Evolutionary conservation across 2,329 filamentous ascomycete genomes (phyloP).

Genomic region (Hypomyces rosellus): DNA sequence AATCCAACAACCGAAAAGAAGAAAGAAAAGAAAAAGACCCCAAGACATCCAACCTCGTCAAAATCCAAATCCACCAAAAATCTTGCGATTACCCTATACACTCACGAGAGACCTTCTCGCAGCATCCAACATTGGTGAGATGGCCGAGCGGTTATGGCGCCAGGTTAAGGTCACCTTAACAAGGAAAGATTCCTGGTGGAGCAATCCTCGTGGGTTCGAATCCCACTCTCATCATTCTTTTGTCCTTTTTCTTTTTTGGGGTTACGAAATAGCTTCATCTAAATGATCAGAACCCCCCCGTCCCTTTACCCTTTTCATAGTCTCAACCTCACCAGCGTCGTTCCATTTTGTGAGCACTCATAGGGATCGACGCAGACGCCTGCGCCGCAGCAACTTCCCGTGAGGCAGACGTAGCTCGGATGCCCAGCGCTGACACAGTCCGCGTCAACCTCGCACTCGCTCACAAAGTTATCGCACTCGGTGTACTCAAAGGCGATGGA

Average conservation of each 20-base stretch:
- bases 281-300: no score
- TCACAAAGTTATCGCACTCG: slow-evolving; percentile 28
- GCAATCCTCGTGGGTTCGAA: not conserved
- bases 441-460: slow-evolving; percentile 18
- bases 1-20: no score
- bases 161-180: not conserved
- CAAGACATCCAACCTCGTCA: no score
- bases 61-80: no score
- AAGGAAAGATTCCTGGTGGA: not conserved
- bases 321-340: slow-evolving; percentile 19
- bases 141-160: not conserved
- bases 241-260: not conserved
- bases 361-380: slow-evolving; percentile 32
- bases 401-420: slow-evolving; percentile 24
- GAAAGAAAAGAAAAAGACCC: no score
- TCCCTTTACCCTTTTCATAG: not conserved
- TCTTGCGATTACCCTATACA: no score
- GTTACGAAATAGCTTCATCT: no score
- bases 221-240: not conserved
- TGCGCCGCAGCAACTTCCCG: slow-evolving; percentile 29
- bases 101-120: not conserved
- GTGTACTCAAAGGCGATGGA: slow-evolving; percentile 27
- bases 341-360: slow-evolving; percentile 30
- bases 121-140: not conserved
- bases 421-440: slow-evolving; percentile 23